Base-by-base conservation (phyloP, 2,329 filamentous ascomycete species). In the Colletotrichum magnum region DNA sequence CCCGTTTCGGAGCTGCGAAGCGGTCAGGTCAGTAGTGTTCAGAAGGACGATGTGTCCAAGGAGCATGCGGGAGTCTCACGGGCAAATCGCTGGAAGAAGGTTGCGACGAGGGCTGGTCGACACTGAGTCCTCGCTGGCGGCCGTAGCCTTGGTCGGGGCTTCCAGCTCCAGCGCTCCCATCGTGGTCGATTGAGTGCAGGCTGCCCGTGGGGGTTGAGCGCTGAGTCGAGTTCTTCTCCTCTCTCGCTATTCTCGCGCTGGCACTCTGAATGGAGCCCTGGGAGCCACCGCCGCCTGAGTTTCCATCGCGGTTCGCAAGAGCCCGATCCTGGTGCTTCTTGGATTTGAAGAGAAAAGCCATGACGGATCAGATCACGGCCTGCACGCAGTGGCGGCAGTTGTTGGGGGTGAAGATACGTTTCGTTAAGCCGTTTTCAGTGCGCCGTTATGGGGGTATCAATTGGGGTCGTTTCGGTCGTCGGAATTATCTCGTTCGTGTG, bases 341-440 rank as follows among this genome's bases (percentile, higher is more conserved):
- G 65, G 91, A 93, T 80, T 94, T 94, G 85, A 94, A 94, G 71
- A 94, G 87, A 81, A 94, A 94, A 73, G 92, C 90, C 92, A 94
- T 94, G 81, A 80, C 85, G 80, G 77, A 75, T 81, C 77, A 67
- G 39, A 57, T 69, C 62, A 79, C 75, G 76, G 77, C 76, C 79
- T 79, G 80, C 79, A 78, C 75, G 75, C 77, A 77, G 79, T 15
- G 79, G 68, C 68, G 68, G 68, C 68, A 70, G 45, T 62, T 15
- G 5, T 47, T 75, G 77, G 75, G 63, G 39, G 36, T 21, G 41
- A 43, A n/a, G 9, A 56, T 18, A 57, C 50, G 51, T 36, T 43
- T 64, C 60, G 70, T 65, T 59, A 21, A 61, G 65, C 70, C 63
- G 68, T 70, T 69, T 75, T 72, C 73, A 68, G 63, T 73, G 68